phyloP scores from a whole-genome alignment of 2,329 filamentous ascomycete genomes.

The Fusarium zealandicum region DNA sequence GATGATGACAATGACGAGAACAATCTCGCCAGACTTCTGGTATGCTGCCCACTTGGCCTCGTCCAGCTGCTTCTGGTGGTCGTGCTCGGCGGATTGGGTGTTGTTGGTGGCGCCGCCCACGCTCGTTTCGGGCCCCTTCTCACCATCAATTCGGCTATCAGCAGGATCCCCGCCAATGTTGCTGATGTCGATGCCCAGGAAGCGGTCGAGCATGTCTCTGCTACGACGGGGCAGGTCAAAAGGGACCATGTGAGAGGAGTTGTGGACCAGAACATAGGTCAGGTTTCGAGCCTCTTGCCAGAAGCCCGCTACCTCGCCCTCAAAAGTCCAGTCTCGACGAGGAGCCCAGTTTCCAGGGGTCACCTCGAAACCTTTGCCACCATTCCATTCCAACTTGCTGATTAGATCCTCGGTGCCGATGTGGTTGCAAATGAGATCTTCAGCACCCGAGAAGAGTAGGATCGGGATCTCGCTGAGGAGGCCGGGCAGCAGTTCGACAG shows the following conservation, averaged over 20 bases:
- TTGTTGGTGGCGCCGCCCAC: conserved; percentile 73
- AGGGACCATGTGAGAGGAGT: conserved; percentile 97
- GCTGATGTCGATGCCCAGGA: conserved; percentile 91
- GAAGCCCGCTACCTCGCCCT: conserved; percentile 84
- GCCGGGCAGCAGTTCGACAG: conserved; percentile 77
- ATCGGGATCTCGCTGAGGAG: conserved; percentile 80
- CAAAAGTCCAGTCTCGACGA: conserved; percentile 93
- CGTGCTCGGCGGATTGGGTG: conserved; percentile 61
- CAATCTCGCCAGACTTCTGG: conserved; percentile 84
- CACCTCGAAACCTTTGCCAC: conserved; percentile 87
- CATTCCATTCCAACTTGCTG: conserved; percentile 89
- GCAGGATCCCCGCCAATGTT: conserved; percentile 82
- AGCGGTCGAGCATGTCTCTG: conserved; percentile 96
- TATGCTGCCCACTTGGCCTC: conserved; percentile 90
- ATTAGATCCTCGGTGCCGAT: conserved; percentile 92
- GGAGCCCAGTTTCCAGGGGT: conserved; percentile 89
- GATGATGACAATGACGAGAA: conserved; percentile 80
- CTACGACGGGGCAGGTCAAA: conserved; percentile 88
- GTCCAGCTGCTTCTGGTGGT: conserved; percentile 72
- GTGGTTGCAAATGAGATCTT: conserved; percentile 97
- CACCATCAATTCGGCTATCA: conserved; percentile 84
- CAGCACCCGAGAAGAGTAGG: conserved; percentile 88
- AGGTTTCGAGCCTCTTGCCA: conserved; percentile 96
- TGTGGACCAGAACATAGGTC: conserved; percentile 94
- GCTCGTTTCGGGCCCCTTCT: conserved; percentile 79